Base-by-base conservation (phyloP, 192 early-diverging fungal species). In the Lobosporangium transversale region DNA sequence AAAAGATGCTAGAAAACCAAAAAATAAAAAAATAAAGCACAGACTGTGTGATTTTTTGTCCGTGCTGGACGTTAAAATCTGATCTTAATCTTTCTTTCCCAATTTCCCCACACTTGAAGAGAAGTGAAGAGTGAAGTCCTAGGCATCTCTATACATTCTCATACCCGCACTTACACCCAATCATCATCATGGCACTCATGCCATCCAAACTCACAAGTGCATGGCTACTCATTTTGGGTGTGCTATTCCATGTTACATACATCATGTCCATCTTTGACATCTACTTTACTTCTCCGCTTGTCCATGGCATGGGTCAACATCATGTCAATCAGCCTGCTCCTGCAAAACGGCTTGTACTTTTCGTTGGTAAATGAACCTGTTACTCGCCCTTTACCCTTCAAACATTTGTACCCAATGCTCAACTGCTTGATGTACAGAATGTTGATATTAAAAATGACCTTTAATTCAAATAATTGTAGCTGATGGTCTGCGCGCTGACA, bases 261-360 rank as follows among this genome's bases (percentile, higher is more conserved):
- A 83, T 94, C 53, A 84, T 84, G 80, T 93, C 91, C 76, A 98
- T 98, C 57, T 98, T 98, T 68, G 97, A 98, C 85, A 97, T 98
- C 79, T 98, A 98, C 84, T 98, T 98, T 80, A 92, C 92, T n/a
- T 97, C 97, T 18, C 97, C 97, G 51, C 82, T 98, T 15, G 95
- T 98, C 37, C 97, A 98, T 85, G 97, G 97, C 63, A 98, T 98
- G 97, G 90, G 86, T 17, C 94, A 91, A 31, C 89, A 96, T 61
- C 78, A 81, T 27, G 90, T 93, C 43, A 86, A 84, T 47, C 61
- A 85, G 18, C 73, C 84, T 32, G 79, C 94, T 40, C 95, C 95
- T 3, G 97, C 97, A 30, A 87, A 89, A 78, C 89, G 97, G 2
- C 81, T 98, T 48, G 86, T 97, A 7, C 86, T 98, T 35, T 87